phyloP scores from a whole-genome alignment of 2,329 filamentous ascomycete species.

The Botryotinia calthae region DNA sequence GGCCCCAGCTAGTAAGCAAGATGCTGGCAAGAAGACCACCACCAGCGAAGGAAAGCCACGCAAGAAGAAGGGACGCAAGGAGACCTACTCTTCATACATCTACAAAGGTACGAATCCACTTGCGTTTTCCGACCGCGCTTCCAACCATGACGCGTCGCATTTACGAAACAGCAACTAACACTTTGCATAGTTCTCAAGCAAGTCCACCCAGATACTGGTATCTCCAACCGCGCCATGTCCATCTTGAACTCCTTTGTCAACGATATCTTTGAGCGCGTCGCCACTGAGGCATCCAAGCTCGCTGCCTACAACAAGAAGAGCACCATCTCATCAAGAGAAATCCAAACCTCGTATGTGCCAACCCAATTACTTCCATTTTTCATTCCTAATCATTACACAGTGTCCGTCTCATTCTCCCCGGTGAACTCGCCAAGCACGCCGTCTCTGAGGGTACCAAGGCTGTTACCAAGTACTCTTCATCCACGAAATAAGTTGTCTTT shows the following conservation, averaged over 20 bases:
- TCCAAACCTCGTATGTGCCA: conserved; percentile 80
- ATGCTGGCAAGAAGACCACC: conserved; percentile 98
- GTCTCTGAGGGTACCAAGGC: conserved; percentile 99
- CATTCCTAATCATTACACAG: conserved; percentile 39
- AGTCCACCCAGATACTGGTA: conserved; percentile 99
- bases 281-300: conserved; percentile 97
- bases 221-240: conserved; percentile 99
- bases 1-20: conserved; percentile 67
- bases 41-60: conserved; percentile 91
- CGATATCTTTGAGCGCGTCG: conserved; percentile 99
- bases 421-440: conserved; percentile 98
- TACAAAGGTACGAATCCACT: conserved; percentile 79
- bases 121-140: conserved; percentile 31
- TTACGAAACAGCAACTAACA: conserved; percentile 28
- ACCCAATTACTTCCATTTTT: too few species aligned
- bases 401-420: conserved; percentile 94
- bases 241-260: conserved; percentile 99
- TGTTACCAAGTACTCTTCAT: conserved; percentile 99
- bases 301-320: conserved; percentile 99
- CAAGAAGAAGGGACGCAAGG: conserved; percentile 99
- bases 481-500: conserved; percentile 80
- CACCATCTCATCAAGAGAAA: conserved; percentile 98
- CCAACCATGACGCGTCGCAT: conserved; percentile 17
- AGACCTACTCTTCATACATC: conserved; percentile 99
- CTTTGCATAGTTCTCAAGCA: conserved; percentile 84